Base-by-base conservation (phyloP, 441 rosid species). In the Pelargonium citronellum region DNA sequence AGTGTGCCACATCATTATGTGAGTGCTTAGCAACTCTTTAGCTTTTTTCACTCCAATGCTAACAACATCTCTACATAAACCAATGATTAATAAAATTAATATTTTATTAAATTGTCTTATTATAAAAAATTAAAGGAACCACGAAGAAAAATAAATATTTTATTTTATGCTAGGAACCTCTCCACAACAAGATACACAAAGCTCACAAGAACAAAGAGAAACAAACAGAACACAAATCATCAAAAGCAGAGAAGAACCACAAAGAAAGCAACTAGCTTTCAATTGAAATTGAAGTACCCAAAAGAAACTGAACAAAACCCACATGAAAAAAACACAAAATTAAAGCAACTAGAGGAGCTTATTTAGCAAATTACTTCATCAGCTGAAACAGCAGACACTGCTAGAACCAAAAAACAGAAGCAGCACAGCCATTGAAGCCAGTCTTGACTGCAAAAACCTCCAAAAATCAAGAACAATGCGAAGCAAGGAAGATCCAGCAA, bases 331-430 rank as follows among this genome's bases (percentile, higher is more conserved):
- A 37, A 5, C 41, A 37, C 27, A 19, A 57, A 57, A 16, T 55
- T 19, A 19, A 55, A 55, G 61, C 61, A 55, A 57, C 3, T 17
- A 57, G 27, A 37, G 41, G 41, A 0, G 6, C 8, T 37, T 5
- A 37, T 37, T 37, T 37, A 37, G 41, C 41, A 2, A 37, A 57
- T n/a, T 57, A 57, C 62, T 57, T 57, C 62, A 57, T 16, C 17
- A 11, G 62, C 62, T 57, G 62, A 57, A 57, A 16, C 62, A 57
- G 62, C 27, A 57, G 62, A 17, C 9, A 57, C 27, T 17, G 62
- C 10, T 19, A 57, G 19, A 57, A 19, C 62, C 62, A n/a, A 57
- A 5, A 15, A 57, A 16, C 62, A 57, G 62, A 57, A 57, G 62
- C 62, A 57, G 62, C 62, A 57, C 3, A 24, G 62, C 62, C 62